phyloP scores from a whole-genome alignment of 2,329 filamentous ascomycete species.

The Drechmeria coniospora region DNA sequence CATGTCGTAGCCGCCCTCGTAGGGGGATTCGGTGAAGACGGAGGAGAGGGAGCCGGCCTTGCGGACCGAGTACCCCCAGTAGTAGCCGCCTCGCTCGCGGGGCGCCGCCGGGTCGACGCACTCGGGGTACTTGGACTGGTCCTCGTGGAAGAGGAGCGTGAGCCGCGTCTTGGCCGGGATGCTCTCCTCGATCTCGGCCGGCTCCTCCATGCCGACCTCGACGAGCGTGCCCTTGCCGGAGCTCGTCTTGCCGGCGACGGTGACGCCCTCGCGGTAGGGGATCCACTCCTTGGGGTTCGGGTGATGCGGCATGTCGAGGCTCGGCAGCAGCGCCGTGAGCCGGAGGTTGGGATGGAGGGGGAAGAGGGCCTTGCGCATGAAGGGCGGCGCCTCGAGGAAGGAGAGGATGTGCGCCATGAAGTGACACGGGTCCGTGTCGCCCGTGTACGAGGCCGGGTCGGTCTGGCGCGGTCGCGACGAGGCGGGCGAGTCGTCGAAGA shows the following conservation, averaged over 20 bases:
- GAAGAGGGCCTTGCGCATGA: conserved; percentile 63
- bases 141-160: conserved; percentile 46
- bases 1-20: conserved; percentile 64
- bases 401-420: conserved; percentile 66
- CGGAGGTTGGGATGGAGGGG: conserved; percentile 64
- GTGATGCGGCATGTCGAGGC: conserved; percentile 75
- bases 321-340: conserved; percentile 57
- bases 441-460: conserved; percentile 44
- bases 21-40: conserved; percentile 64
- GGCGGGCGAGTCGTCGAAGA: conserved; percentile 56
- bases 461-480: conserved; percentile 29
- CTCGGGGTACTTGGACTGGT: conserved; percentile 29
- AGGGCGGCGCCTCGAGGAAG: conserved; percentile 73
- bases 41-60: conserved; percentile 49
- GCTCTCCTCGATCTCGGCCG: conserved; percentile 38
- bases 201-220: conserved; percentile 40
- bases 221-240: conserved; percentile 35
- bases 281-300: conserved; percentile 63
- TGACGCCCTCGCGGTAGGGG: conserved; percentile 64
- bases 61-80: conserved; percentile 70
- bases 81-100: conserved; percentile 63
- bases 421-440: conserved; percentile 59
- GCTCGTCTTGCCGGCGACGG: conserved; percentile 30
- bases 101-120: conserved; percentile 54
- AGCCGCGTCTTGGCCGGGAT: conserved; percentile 59